Conservation (phyloP, 441 rosid genomes). For the Eruca vesicaria region DNA sequence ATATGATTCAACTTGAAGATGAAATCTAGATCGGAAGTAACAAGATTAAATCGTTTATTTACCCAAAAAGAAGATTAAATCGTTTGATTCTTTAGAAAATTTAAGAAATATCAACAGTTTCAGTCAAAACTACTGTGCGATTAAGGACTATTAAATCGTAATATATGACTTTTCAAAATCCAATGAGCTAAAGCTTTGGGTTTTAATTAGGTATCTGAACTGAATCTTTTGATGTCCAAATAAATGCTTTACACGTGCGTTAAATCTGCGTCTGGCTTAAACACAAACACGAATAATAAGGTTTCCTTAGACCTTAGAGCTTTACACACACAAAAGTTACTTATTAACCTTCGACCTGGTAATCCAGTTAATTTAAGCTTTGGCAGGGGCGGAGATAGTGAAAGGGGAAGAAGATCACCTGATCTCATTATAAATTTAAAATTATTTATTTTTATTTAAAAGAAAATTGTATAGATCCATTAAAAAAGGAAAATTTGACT, state of each 20-base stretch:
- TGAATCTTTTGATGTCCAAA: not conserved
- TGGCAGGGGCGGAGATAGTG: no score
- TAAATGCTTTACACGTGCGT: not conserved
- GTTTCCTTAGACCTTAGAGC: not conserved
- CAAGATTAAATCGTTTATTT: not conserved
- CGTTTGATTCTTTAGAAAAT: not conserved
- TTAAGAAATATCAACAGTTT: not conserved
- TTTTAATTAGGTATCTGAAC: not conserved
- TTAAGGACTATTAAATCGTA: not conserved
- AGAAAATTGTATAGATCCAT: no score
- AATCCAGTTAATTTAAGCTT: no score
- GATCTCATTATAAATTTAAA: no score
- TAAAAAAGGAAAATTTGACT: no score
- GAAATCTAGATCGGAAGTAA: slow-evolving; percentile 22
- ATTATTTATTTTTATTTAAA: no score
- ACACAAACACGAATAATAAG: not conserved
- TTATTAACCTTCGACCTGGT: no score
- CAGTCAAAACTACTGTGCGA: not conserved
- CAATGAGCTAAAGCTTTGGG: not conserved
- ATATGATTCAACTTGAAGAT: not conserved
- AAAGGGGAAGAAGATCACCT: no score
- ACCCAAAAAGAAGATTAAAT: no score
- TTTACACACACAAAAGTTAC: not conserved
- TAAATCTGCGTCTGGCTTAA: not conserved
- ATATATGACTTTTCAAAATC: not conserved